These are phyloP conservation scores for Phylloporus sp. DNA, from an alignment of 768 basidiomycete species.

Conservation along the genomic window DNA sequence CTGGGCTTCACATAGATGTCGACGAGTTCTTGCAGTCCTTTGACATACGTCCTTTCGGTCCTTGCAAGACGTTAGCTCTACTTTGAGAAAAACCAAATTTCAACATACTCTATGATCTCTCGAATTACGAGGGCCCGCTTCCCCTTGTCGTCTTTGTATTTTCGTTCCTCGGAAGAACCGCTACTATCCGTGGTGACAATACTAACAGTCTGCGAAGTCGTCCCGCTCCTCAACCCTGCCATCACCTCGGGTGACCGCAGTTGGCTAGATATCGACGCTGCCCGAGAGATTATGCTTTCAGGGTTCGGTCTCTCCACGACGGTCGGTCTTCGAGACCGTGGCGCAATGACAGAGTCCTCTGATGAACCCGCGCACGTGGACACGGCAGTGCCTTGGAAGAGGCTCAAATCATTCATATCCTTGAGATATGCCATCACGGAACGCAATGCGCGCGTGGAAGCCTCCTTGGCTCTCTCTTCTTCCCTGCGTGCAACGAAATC, in stretches of 20 bases:
- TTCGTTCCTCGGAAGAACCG: conserved; percentile 75
- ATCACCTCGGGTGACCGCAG: conserved; percentile 66
- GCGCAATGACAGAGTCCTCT: conserved; percentile 37
- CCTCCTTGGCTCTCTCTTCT: conserved; percentile 67
- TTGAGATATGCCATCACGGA: conserved; percentile 94
- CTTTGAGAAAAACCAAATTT: not conserved
- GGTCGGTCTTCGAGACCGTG: conserved; percentile 66
- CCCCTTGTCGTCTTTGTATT: conserved; percentile 86
- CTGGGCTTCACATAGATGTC: conserved; percentile 94
- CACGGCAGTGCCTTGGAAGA: conserved; percentile 53
- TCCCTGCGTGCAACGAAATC: conserved; percentile 52
- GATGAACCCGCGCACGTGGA: conserved; percentile 55
- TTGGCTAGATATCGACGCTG: conserved; percentile 50
- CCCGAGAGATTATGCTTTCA: conserved; percentile 52
- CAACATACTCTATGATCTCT: conserved; percentile 85
- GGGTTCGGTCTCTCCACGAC: conserved; percentile 43
- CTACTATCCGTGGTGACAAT: conserved; percentile 69
- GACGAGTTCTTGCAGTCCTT: conserved; percentile 88
- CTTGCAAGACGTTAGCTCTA: conserved; percentile 37
- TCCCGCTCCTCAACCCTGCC: conserved; percentile 54
- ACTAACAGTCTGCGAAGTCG: conserved; percentile 64
- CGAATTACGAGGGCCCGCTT: conserved; percentile 81
- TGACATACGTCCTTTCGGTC: conserved; percentile 93
- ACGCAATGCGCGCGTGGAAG: conserved; percentile 75
- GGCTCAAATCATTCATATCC: conserved; percentile 90